These are phyloP conservation scores for Eucalyptus curtisii DNA, from an alignment of 345 rosid species.

Conservation along the genomic window DNA sequence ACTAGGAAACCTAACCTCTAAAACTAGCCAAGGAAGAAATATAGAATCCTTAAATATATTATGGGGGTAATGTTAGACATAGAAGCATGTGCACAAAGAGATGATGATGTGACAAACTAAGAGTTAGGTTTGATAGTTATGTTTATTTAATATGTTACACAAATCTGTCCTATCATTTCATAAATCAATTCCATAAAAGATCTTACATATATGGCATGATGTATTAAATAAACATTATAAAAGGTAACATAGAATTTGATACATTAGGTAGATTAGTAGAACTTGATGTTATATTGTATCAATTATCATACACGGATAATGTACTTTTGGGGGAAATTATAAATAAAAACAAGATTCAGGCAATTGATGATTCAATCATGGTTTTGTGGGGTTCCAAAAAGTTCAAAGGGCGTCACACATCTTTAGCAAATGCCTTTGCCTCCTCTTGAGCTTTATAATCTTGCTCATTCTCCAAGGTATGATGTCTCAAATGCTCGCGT, in stretches of 20 bases:
- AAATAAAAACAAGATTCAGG: neutral
- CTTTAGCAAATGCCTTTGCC: conserved; percentile 1
- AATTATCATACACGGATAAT: neutral
- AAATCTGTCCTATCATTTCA: neutral
- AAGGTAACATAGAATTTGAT: neutral
- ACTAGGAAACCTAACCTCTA: neutral
- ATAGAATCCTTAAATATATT: neutral
- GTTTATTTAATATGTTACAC: neutral
- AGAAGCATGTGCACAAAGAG: neutral
- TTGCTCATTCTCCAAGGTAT: neutral
- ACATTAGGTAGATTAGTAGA: neutral
- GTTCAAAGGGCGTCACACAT: conserved; percentile 5
- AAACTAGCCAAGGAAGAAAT: neutral
- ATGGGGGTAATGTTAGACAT: neutral
- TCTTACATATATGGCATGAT: neutral
- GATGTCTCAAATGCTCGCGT: neutral
- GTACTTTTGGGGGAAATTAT: neutral
- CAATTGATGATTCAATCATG: conserved; percentile 9
- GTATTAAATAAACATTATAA: neutral
- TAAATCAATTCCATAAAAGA: neutral
- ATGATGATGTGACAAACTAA: neutral
- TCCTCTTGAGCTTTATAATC: conserved; percentile 7
- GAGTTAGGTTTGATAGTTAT: neutral
- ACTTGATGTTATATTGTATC: neutral
- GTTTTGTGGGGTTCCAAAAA: conserved; percentile 18